These are phyloP conservation scores for Hericium alpestre DNA, from an alignment of 768 basidiomycete genomes.

Conservation along the genomic window DNA sequence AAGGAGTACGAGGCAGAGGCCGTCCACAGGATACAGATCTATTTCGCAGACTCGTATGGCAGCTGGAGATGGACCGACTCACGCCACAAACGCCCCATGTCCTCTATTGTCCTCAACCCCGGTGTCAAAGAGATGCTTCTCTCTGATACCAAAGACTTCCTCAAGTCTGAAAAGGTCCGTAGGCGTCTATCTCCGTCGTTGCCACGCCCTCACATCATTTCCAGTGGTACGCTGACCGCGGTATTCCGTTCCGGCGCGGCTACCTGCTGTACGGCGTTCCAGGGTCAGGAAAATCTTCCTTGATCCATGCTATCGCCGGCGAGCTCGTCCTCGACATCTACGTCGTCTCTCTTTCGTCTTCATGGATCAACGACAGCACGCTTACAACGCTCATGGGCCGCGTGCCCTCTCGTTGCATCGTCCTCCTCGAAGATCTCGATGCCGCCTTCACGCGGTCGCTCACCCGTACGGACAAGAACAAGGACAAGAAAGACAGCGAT, in stretches of 20 bases:
- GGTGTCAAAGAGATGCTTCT: conserved; percentile 87
- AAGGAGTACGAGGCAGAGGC: conserved; percentile 81
- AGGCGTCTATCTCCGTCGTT: neutral
- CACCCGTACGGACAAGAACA: conserved; percentile 43
- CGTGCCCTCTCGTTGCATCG: conserved; percentile 75
- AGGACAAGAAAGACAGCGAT: conserved; percentile 24
- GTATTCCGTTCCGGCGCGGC: conserved; percentile 84
- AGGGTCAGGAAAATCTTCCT: conserved; percentile 77
- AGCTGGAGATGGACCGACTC: conserved; percentile 85
- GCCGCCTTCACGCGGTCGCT: conserved; percentile 78
- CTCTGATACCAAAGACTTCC: conserved; percentile 72
- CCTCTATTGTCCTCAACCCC: conserved; percentile 76
- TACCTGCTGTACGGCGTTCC: conserved; percentile 79
- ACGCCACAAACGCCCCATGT: conserved; percentile 80
- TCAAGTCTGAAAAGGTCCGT: conserved; percentile 69
- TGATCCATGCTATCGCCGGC: conserved; percentile 83
- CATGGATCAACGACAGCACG: conserved; percentile 83
- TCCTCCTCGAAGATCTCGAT: conserved; percentile 85
- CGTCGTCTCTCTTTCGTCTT: conserved; percentile 75
- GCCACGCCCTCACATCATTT: conserved; percentile 1
- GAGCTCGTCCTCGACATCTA: conserved; percentile 87
- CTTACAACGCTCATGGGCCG: conserved; percentile 79
- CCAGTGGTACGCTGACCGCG: conserved; percentile 88
- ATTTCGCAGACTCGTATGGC: conserved; percentile 81
- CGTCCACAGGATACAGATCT: conserved; percentile 79